These are phyloP conservation scores for Claviceps pazoutovae DNA, from an alignment of 2,329 filamentous ascomycete species.

Conservation along the genomic window DNA sequence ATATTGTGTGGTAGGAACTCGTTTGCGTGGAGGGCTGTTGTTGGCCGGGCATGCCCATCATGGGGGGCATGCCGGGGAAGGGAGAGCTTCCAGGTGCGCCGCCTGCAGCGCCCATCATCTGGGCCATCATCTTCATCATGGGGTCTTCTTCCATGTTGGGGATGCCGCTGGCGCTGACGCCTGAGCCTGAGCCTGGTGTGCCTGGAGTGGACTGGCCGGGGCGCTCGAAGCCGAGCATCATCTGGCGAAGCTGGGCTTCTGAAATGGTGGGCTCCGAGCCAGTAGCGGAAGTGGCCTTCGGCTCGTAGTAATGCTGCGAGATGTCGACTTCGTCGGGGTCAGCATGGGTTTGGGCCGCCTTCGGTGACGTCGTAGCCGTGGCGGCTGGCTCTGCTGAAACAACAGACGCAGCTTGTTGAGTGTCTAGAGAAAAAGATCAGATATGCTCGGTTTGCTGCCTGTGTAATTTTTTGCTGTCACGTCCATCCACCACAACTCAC, in stretches of 20 bases:
- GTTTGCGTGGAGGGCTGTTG: constrained; percentile 16
- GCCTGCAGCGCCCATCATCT: constrained; percentile 44
- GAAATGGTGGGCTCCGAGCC: constrained; percentile 25
- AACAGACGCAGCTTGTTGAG: constrained; percentile 3
- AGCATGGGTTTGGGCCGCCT: constrained; percentile 20
- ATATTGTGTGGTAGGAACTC: constrained; percentile 36
- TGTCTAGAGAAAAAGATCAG: background rate
- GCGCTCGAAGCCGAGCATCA: constrained; percentile 46
- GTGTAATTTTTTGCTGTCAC: background rate
- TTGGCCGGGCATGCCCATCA: constrained; percentile 27
- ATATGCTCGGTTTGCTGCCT: background rate
- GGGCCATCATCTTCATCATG: constrained; percentile 55
- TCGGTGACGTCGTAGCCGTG: background rate
- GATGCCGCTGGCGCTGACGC: constrained; percentile 9
- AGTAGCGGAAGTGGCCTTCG: constrained; percentile 22
- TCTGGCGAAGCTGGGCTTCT: constrained; percentile 49
- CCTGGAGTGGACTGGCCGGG: constrained; percentile 13
- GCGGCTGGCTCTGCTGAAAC: background rate
- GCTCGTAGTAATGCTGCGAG: constrained; percentile 56
- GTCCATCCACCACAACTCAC: constrained; percentile 9
- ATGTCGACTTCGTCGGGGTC: constrained; percentile 71
- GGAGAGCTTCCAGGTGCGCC: constrained; percentile 16
- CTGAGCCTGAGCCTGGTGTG: constrained; percentile 11
- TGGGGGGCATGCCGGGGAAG: constrained; percentile 25
- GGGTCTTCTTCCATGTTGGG: constrained; percentile 17